Evolutionary conservation across 2,329 filamentous ascomycete species (phyloP).

Genomic region (Pseudocercospora crystallina): DNA sequence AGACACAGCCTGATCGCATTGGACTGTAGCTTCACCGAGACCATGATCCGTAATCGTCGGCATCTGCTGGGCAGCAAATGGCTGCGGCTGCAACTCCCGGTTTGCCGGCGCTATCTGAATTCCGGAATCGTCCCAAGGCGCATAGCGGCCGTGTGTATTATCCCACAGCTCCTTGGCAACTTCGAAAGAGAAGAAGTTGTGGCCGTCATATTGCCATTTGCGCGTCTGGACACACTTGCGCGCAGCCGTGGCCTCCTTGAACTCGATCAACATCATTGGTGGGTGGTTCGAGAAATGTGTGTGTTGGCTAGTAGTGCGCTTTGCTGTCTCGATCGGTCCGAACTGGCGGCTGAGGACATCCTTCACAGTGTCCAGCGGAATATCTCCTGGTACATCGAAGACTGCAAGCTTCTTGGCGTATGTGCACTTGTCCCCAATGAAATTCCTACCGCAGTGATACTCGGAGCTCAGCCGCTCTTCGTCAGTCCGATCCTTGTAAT

Average conservation of each 20-base stretch:
- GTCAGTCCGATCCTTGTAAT: no score
- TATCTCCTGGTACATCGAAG: constrained; percentile 11
- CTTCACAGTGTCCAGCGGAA: constrained; percentile 2
- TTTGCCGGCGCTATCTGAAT: no score
- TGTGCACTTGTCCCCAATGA: constrained; percentile 18
- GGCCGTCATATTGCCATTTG: constrained; percentile 1
- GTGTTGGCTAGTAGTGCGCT: neutral
- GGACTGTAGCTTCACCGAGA: no score
- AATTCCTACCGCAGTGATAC: constrained; percentile 10
- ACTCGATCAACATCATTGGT: constrained; percentile 10
- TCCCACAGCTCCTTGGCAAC: constrained; percentile 18
- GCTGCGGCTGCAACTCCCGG: no score
- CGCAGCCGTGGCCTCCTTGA: neutral
- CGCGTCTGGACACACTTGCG: constrained; percentile 6
- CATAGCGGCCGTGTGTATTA: constrained; percentile 1
- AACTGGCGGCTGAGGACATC: constrained; percentile 14
- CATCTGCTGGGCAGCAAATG: no score
- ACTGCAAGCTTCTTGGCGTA: constrained; percentile 21
- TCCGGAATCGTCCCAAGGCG: no score
- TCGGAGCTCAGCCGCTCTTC: neutral
- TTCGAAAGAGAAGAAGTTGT: constrained; percentile 7
- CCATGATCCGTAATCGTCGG: no score
- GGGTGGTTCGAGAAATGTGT: neutral
- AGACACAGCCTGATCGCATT: no score
- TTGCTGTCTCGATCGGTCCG: constrained; percentile 8